Conservation (phyloP, 2,329 filamentous ascomycete species). For the Akanthomyces muscarius region DNA sequence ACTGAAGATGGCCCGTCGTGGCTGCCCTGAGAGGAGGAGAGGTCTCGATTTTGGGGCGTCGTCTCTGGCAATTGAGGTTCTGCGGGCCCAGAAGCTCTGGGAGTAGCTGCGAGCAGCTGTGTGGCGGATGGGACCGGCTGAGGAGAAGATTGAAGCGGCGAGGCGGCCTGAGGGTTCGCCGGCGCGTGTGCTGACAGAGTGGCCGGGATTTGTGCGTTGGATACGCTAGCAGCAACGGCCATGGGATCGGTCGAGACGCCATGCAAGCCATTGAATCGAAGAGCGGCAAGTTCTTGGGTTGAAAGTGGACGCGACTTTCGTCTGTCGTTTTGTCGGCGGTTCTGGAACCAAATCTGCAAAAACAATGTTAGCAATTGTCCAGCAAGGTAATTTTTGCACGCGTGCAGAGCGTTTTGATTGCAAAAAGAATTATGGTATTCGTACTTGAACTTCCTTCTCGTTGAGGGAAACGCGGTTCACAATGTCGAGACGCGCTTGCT, state of each 20-base stretch:
- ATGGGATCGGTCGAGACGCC: constrained; percentile 45
- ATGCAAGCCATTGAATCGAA: constrained; percentile 53
- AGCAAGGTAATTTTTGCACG: background rate
- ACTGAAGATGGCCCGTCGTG: constrained; percentile 28
- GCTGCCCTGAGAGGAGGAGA: constrained; percentile 27
- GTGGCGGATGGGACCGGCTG: constrained; percentile 19
- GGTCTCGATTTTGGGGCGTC: constrained; percentile 26
- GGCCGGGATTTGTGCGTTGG: constrained; percentile 24
- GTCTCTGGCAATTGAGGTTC: constrained; percentile 18
- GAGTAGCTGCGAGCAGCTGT: constrained; percentile 10
- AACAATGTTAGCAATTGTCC: constrained; percentile 4
- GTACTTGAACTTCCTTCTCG: constrained; percentile 94
- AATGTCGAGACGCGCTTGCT: constrained; percentile 77
- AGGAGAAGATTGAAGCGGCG: background rate
- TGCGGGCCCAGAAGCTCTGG: background rate
- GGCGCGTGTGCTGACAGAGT: constrained; percentile 26
- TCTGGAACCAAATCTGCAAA: constrained; percentile 95
- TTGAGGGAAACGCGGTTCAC: constrained; percentile 81
- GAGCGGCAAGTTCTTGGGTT: constrained; percentile 66
- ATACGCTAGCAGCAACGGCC: constrained; percentile 26
- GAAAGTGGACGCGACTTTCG: constrained; percentile 82
- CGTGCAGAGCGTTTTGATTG: background rate
- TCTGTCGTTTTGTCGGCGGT: constrained; percentile 86
- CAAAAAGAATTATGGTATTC: constrained; percentile 26
- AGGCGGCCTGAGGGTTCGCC: constrained; percentile 16